A percentile compares a stretch with the other conserved stretches of the same genome.
phyloP scores from a whole-genome alignment of 495 filamentous ascomycete species.

The Hypoxylon fragiforme region DNA sequence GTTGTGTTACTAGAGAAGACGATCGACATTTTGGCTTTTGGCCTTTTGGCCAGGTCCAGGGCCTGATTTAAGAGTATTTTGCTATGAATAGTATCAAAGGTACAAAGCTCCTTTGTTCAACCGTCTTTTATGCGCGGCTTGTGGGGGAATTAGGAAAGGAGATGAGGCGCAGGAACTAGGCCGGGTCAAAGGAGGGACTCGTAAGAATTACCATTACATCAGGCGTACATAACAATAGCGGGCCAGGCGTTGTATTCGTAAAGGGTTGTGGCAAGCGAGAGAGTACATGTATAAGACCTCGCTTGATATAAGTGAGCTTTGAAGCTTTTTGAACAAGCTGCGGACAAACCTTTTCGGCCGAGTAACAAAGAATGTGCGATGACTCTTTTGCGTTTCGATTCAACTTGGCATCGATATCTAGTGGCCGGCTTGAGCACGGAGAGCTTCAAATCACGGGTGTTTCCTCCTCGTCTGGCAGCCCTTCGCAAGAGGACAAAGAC shows the following conservation, averaged over 20 bases:
- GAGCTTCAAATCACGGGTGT: too few relatives aligned
- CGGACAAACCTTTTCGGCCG: too few relatives aligned
- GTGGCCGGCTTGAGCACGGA: too few relatives aligned
- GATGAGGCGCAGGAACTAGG: slow-evolving; percentile 1
- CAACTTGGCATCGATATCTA: neutral
- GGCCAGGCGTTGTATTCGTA: neutral
- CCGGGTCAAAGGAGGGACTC: slow-evolving; percentile 11
- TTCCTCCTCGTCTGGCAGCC: too few relatives aligned
- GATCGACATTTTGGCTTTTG: too few relatives aligned
- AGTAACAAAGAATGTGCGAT: slow-evolving; percentile 10
- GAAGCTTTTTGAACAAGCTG: too few relatives aligned
- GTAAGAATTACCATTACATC: neutral
- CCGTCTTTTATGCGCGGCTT: slow-evolving; percentile 1
- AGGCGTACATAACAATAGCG: slow-evolving; percentile 4
- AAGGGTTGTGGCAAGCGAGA: slow-evolving; percentile 4
- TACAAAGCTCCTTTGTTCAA: slow-evolving; percentile 21
- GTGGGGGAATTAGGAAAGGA: neutral
- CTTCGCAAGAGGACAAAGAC: too few relatives aligned
- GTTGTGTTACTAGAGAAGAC: slow-evolving; percentile 1
- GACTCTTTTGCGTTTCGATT: slow-evolving; percentile 2
- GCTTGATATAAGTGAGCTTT: neutral
- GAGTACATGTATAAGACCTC: slow-evolving; percentile 1
- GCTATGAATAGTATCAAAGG: slow-evolving; percentile 26
- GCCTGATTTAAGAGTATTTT: slow-evolving; percentile 13
- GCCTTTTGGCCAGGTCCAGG: neutral